phyloP scores from a whole-genome alignment of 768 basidiomycete species.

The Butyriboletus loyo region DNA sequence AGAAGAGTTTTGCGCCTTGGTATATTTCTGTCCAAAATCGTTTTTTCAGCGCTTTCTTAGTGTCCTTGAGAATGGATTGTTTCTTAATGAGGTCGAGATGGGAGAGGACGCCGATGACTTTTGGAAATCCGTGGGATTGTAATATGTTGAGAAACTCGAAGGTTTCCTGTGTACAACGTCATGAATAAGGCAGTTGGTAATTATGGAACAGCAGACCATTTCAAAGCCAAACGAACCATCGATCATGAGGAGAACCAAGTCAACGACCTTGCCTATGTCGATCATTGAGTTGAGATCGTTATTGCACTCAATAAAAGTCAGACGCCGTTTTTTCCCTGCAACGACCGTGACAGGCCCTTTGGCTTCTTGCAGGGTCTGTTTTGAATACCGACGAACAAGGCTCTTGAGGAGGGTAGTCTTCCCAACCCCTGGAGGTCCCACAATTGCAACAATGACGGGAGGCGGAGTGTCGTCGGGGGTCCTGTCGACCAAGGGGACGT shows the following conservation, averaged over 20 bases:
- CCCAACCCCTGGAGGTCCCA: constrained; percentile 95
- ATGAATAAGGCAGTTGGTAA: background rate
- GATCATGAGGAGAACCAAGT: constrained; percentile 94
- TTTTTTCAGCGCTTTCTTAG: constrained; percentile 94
- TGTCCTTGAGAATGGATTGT: constrained; percentile 75
- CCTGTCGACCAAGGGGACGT: constrained; percentile 93
- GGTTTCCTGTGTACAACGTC: constrained; percentile 67
- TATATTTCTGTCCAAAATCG: constrained; percentile 99
- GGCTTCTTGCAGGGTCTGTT: constrained; percentile 85
- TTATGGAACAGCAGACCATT: constrained; percentile 64
- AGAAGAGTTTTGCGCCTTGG: constrained; percentile 97
- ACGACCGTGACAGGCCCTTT: constrained; percentile 95
- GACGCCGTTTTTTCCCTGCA: constrained; percentile 83
- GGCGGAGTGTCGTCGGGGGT: constrained; percentile 91
- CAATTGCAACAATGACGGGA: constrained; percentile 90
- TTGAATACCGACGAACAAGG: constrained; percentile 88
- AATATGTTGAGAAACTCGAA: constrained; percentile 98
- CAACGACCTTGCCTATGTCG: constrained; percentile 95
- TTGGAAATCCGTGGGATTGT: constrained; percentile 96
- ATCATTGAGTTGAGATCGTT: constrained; percentile 99
- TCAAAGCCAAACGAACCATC: constrained; percentile 98
- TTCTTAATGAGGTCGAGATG: constrained; percentile 98
- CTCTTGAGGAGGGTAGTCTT: constrained; percentile 93
- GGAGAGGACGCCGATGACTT: constrained; percentile 93
- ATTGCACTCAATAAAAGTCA: constrained; percentile 98